Evolutionary conservation across 257 asterid species (phyloP).

Genomic region (Solanum rostratum): DNA sequence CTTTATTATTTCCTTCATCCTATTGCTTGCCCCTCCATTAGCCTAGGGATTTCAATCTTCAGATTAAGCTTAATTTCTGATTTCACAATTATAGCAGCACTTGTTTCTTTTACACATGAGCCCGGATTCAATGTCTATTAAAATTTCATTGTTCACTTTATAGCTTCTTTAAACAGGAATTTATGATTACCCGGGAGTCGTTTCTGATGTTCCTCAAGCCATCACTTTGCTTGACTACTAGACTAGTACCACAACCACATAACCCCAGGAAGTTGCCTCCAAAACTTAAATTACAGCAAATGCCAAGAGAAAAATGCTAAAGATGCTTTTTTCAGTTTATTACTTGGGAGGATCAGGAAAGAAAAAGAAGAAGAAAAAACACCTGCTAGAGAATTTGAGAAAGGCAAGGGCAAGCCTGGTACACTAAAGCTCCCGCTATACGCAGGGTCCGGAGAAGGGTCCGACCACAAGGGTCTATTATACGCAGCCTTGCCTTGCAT

Average conservation of each 20-base stretch:
- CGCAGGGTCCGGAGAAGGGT: too few species aligned
- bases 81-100: not conserved
- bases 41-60: not conserved
- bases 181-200: not conserved
- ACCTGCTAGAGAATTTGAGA: not conserved
- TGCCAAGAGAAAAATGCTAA: not conserved
- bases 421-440: too few species aligned
- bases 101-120: not conserved
- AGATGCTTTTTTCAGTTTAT: not conserved
- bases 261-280: not conserved
- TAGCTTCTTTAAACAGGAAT: not conserved
- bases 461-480: too few species aligned
- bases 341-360: not conserved
- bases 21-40: not conserved
- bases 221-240: not conserved
- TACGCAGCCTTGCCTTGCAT: too few species aligned
- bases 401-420: not conserved
- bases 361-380: not conserved
- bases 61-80: not conserved
- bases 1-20: not conserved
- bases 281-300: not conserved
- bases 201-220: not conserved
- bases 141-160: not conserved
- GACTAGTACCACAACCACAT: not conserved
- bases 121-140: not conserved